Evolutionary conservation across 495 filamentous ascomycete species (phyloP).

Genomic region (Lophium mytilinum): DNA sequence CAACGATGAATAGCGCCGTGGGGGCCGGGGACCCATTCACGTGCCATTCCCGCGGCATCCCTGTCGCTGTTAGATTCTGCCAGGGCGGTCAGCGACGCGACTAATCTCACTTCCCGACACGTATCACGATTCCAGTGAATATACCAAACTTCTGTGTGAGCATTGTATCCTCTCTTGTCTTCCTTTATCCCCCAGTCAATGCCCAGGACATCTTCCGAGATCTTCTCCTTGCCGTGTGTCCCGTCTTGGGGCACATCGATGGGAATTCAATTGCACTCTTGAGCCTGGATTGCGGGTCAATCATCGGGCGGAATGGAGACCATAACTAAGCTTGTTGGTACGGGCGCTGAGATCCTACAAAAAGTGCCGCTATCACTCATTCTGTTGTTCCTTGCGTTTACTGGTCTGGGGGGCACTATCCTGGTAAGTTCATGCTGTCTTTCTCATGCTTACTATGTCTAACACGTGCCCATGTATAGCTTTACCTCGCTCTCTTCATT

Average conservation of each 20-base stretch:
- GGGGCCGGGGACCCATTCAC: too few species aligned
- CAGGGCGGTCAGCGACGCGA: too few species aligned
- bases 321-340: not conserved
- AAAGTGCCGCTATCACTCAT: not conserved
- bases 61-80: too few species aligned
- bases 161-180: too few species aligned
- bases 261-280: not conserved
- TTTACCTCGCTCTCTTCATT: slow-evolving; percentile 61
- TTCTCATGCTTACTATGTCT: not conserved
- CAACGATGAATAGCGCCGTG: too few species aligned
- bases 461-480: slow-evolving; percentile 34
- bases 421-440: slow-evolving; percentile 1
- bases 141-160: too few species aligned
- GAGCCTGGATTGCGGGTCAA: slow-evolving; percentile 2
- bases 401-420: not conserved
- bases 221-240: too few species aligned
- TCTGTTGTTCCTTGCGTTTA: slow-evolving; percentile 3
- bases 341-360: slow-evolving; percentile 1
- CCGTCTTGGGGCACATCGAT: not conserved
- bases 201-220: too few species aligned
- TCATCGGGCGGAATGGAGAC: not conserved
- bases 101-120: too few species aligned
- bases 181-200: too few species aligned
- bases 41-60: too few species aligned
- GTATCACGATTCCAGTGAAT: too few species aligned